Percentiles rank a stretch among this genome's conserved stretches.
Evolutionary conservation across 495 filamentous ascomycete species (phyloP).

Genomic region (Neurospora terricola): DNA sequence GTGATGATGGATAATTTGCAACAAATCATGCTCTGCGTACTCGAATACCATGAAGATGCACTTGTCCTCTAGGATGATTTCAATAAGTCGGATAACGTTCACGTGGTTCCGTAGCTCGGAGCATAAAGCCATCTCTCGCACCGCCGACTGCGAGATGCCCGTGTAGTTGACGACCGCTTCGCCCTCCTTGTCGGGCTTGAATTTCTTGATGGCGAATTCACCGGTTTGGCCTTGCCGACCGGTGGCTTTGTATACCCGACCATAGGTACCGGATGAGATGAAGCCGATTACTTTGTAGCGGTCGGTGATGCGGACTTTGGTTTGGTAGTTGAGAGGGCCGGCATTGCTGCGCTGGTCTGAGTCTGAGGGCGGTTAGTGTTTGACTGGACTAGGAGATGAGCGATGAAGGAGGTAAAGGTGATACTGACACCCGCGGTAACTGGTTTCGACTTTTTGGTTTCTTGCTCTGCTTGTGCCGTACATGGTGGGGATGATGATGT

Average conservation of each 20-base stretch:
- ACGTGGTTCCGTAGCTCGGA: slow-evolving; percentile 72
- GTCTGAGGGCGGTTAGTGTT: slow-evolving; percentile 21
- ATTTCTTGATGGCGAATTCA: slow-evolving; percentile 98
- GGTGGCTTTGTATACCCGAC: slow-evolving; percentile 90
- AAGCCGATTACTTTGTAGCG: slow-evolving; percentile 94
- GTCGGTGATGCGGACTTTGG: slow-evolving; percentile 81
- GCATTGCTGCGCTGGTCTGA: slow-evolving; percentile 31
- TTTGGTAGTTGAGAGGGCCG: slow-evolving; percentile 54
- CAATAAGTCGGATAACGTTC: slow-evolving; percentile 84
- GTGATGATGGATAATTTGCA: slow-evolving; percentile 98
- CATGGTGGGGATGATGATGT: background rate
- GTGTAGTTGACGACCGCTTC: slow-evolving; percentile 81
- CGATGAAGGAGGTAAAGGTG: slow-evolving; percentile 3
- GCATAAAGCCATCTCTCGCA: slow-evolving; percentile 97
- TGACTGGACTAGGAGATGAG: background rate
- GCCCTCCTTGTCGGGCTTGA: slow-evolving; percentile 99
- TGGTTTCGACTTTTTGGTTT: slow-evolving; percentile 12
- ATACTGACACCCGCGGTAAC: slow-evolving; percentile 15
- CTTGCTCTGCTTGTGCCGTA: slow-evolving; percentile 17
- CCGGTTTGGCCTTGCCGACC: slow-evolving; percentile 60
- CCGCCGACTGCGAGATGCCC: slow-evolving; percentile 92
- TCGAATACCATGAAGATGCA: slow-evolving; percentile 99
- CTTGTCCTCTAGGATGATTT: slow-evolving; percentile 97
- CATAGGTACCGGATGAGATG: slow-evolving; percentile 98
- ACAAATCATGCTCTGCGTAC: slow-evolving; percentile 92